A percentile compares a stretch with the other conserved stretches of the same genome.
Conservation (phyloP, 2,329 filamentous ascomycete genomes). For the Neoscytalidium dimidiatum region DNA sequence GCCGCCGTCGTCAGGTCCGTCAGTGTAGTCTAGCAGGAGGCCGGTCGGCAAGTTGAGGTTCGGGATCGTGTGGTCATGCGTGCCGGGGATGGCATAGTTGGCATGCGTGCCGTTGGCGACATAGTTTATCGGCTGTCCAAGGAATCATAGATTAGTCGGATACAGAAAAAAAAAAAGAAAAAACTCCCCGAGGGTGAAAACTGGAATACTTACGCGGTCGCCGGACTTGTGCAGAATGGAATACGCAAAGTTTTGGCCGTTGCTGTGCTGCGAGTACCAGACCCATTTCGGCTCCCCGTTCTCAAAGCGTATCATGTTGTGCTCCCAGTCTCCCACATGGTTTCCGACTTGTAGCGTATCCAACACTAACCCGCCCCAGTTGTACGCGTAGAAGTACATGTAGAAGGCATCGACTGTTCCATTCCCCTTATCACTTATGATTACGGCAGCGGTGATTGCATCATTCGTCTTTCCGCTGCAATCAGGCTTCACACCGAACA, state of each 20-base stretch:
- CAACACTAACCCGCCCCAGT: conserved; percentile 55
- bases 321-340: conserved; percentile 69
- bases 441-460: conserved; percentile 54
- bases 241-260: conserved; percentile 66
- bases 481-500: conserved; percentile 57
- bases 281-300: conserved; percentile 57
- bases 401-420: conserved; percentile 61
- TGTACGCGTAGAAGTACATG: conserved; percentile 63
- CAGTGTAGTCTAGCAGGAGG: conserved; percentile 53
- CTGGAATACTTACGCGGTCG: conserved; percentile 36
- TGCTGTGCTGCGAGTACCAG: conserved; percentile 65
- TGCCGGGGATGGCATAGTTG: conserved; percentile 61
- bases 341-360: conserved; percentile 54
- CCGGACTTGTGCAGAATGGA: conserved; percentile 55
- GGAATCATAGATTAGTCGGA: not conserved
- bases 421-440: conserved; percentile 59
- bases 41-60: conserved; percentile 58
- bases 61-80: conserved; percentile 65
- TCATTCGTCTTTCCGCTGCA: conserved; percentile 51
- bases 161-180: not conserved
- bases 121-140: conserved; percentile 55
- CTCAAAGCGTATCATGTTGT: conserved; percentile 66
- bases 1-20: conserved; percentile 59
- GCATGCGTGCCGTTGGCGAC: conserved; percentile 64
- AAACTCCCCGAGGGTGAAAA: not conserved